phyloP scores from a whole-genome alignment of 1,139 yeast species.

The Blastobotrys malaysiensis region DNA sequence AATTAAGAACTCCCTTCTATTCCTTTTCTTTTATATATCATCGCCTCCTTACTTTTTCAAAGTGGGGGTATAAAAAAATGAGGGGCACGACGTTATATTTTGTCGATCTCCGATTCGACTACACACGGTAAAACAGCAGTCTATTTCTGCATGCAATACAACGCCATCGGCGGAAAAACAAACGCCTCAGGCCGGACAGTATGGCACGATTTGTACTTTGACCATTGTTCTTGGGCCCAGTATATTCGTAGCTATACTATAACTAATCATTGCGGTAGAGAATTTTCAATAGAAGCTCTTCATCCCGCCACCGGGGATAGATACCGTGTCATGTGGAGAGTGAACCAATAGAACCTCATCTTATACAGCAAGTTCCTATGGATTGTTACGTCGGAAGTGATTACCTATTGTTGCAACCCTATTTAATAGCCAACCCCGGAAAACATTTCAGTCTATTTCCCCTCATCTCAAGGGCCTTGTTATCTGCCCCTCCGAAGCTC shows the following conservation, averaged over 20 bases:
- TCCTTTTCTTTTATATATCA: neutral
- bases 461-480: neutral
- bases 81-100: neutral
- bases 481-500: neutral
- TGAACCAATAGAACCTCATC: neutral
- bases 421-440: neutral
- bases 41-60: neutral
- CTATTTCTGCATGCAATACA: neutral
- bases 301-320: neutral
- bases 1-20: neutral
- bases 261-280: too few species aligned
- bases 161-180: neutral
- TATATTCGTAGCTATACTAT: too few species aligned
- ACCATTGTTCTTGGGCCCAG: too few species aligned
- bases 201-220: too few species aligned
- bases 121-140: neutral
- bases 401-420: neutral
- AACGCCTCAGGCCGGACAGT: too few species aligned
- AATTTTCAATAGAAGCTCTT: too few species aligned
- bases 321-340: neutral
- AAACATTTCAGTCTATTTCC: neutral
- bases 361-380: neutral
- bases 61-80: neutral
- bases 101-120: neutral
- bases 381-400: neutral